phyloP scores from a whole-genome alignment of 2,329 filamentous ascomycete genomes.

The Sporothrix protearum region DNA sequence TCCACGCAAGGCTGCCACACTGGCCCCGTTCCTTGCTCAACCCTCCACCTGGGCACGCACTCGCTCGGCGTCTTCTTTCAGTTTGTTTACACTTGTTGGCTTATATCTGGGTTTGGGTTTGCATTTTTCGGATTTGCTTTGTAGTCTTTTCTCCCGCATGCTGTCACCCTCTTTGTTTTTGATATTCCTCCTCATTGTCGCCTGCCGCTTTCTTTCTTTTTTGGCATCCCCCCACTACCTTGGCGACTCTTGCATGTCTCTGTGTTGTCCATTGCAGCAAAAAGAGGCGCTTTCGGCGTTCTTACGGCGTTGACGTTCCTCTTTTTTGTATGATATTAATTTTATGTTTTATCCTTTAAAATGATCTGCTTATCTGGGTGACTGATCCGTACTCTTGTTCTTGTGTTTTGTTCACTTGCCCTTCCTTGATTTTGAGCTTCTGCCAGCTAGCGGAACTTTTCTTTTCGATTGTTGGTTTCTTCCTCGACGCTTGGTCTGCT shows the following conservation, averaged over 20 bases:
- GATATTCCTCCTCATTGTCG: background rate
- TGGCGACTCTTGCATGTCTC: constrained; percentile 22
- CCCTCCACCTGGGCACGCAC: background rate
- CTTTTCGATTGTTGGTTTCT: background rate
- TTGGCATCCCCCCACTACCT: constrained; percentile 3
- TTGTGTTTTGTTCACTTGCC: too few relatives aligned
- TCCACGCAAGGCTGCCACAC: too few relatives aligned
- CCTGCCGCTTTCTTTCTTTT: constrained; percentile 1
- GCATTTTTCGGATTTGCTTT: background rate
- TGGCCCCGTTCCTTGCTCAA: background rate
- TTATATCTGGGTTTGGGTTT: constrained; percentile 22
- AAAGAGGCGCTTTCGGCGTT: constrained; percentile 24
- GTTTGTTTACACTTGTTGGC: constrained; percentile 17
- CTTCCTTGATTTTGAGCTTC: background rate
- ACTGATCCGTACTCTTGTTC: background rate
- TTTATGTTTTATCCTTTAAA: background rate
- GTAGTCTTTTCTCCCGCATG: background rate
- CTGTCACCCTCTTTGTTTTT: constrained; percentile 14
- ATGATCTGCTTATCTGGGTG: background rate
- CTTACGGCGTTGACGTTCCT: constrained; percentile 19
- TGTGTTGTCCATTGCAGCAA: constrained; percentile 22
- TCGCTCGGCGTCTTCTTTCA: constrained; percentile 14
- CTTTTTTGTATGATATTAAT: constrained; percentile 18
- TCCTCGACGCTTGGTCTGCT: background rate
- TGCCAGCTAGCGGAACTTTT: too few relatives aligned